Conservation (phyloP, 371 early-diverging fungal species). For the Mortierella sp. region DNA sequence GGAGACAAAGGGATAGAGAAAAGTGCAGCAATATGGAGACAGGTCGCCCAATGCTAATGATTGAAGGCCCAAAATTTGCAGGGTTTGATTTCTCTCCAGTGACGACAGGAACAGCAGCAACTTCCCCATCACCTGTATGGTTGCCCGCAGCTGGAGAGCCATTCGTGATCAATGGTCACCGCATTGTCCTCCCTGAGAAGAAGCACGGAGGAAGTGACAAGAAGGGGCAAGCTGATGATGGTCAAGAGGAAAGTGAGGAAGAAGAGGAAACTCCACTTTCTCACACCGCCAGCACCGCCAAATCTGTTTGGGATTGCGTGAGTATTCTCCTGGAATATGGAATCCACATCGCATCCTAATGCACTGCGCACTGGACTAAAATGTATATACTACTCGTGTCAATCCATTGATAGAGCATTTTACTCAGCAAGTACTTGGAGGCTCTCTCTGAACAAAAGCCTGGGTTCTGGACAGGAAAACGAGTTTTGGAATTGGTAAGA, state of each 20-base stretch:
- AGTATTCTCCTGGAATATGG: not conserved
- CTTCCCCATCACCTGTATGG: not conserved
- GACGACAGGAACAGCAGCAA: not conserved
- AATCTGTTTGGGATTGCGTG: constrained; percentile 56
- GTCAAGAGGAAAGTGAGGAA: not conserved
- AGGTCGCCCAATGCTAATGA: constrained; percentile 33
- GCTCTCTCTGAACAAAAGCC: constrained; percentile 21
- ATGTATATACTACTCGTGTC: not conserved
- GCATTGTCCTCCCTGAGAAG: constrained; percentile 32
- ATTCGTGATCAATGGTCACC: constrained; percentile 30
- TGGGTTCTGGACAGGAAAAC: constrained; percentile 37
- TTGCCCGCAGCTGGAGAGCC: constrained; percentile 7
- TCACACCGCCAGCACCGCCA: constrained; percentile 48
- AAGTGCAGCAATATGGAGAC: not conserved
- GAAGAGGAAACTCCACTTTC: constrained; percentile 7
- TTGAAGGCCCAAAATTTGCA: constrained; percentile 55
- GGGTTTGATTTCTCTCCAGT: constrained; percentile 35
- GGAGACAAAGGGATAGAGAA: not conserved
- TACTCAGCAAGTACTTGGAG: constrained; percentile 52
- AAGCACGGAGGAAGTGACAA: not conserved
- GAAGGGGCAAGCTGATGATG: not conserved
- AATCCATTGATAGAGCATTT: constrained; percentile 30
- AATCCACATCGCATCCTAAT: too few relatives aligned
- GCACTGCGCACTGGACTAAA: too few relatives aligned
- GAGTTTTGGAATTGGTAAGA: constrained; percentile 40